These are phyloP conservation scores for Madurella mycetomatis DNA, from an alignment of 2,329 filamentous ascomycete species.

Conservation along the genomic window DNA sequence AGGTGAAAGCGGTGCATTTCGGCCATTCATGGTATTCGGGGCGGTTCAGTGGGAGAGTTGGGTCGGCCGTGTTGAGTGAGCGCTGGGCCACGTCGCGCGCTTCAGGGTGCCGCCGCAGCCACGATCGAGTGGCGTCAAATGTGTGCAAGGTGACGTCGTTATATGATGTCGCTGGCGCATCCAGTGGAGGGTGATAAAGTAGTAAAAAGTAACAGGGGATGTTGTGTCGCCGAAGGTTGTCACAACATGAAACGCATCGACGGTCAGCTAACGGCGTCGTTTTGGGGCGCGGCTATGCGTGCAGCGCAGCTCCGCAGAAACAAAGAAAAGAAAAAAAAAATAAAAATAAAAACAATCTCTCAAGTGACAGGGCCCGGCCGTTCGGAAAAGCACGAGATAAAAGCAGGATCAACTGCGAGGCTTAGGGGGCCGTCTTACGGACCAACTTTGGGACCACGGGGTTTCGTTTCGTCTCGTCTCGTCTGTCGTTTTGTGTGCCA, in stretches of 20 bases:
- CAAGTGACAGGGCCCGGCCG: slow-evolving; percentile 14
- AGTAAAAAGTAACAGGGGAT: not conserved
- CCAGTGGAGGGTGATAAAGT: not conserved
- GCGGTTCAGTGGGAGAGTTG: slow-evolving; percentile 17
- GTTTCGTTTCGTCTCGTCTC: slow-evolving; percentile 6
- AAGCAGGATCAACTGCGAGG: not conserved
- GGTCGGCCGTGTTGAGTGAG: slow-evolving; percentile 23
- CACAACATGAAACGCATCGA: slow-evolving; percentile 20
- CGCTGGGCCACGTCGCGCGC: slow-evolving; percentile 4
- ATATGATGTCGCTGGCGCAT: not conserved
- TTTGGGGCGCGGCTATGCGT: slow-evolving; percentile 5
- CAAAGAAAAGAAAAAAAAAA: not conserved
- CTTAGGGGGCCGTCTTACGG: not conserved
- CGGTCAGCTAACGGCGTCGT: slow-evolving; percentile 12
- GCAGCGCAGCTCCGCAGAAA: not conserved
- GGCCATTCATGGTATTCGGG: slow-evolving; percentile 59
- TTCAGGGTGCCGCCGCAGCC: not conserved
- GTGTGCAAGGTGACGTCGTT: slow-evolving; percentile 1
- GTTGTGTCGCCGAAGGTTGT: slow-evolving; percentile 7
- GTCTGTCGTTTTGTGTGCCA: not conserved
- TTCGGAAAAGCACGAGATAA: slow-evolving; percentile 1
- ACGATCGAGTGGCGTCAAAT: not conserved
- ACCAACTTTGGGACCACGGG: not conserved
- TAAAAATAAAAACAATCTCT: not conserved
- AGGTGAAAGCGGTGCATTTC: slow-evolving; percentile 74